Evolutionary conservation across 768 basidiomycete species (phyloP).

Genomic region (Boletus bicolor): DNA sequence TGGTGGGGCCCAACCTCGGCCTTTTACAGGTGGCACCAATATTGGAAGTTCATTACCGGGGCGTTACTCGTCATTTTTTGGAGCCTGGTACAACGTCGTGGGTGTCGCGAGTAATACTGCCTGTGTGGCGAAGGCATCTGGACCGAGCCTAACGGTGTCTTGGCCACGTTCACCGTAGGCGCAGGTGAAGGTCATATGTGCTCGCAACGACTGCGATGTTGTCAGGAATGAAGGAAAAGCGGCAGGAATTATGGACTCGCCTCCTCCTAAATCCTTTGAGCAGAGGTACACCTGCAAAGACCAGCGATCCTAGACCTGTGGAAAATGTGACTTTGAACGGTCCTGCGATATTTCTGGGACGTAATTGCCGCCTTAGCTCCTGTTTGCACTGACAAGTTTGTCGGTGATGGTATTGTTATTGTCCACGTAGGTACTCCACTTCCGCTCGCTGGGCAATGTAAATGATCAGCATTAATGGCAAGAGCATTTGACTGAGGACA

Average conservation of each 20-base stretch:
- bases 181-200: slow-evolving; percentile 16
- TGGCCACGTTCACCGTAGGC: not conserved
- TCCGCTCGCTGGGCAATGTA: slow-evolving; percentile 26
- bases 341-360: not conserved
- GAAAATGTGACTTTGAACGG: slow-evolving; percentile 2
- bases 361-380: not conserved
- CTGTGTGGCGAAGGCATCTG: slow-evolving; percentile 25
- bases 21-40: not conserved
- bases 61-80: slow-evolving; percentile 17
- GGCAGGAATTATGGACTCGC: slow-evolving; percentile 5
- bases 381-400: slow-evolving; percentile 1
- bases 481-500: too few relatives aligned
- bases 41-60: slow-evolving; percentile 21
- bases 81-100: slow-evolving; percentile 24
- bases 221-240: slow-evolving; percentile 2
- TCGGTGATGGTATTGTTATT: slow-evolving; percentile 13
- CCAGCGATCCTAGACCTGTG: slow-evolving; percentile 14
- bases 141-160: slow-evolving; percentile 16
- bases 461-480: slow-evolving; percentile 2
- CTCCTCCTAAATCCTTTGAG: slow-evolving; percentile 29
- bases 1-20: slow-evolving; percentile 3
- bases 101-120: slow-evolving; percentile 24
- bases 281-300: slow-evolving; percentile 22
- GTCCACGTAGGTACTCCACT: slow-evolving; percentile 10
- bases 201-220: slow-evolving; percentile 16